Conservation (phyloP, 257 asterid genomes). For the Nicotiana tomentosiformis region DNA sequence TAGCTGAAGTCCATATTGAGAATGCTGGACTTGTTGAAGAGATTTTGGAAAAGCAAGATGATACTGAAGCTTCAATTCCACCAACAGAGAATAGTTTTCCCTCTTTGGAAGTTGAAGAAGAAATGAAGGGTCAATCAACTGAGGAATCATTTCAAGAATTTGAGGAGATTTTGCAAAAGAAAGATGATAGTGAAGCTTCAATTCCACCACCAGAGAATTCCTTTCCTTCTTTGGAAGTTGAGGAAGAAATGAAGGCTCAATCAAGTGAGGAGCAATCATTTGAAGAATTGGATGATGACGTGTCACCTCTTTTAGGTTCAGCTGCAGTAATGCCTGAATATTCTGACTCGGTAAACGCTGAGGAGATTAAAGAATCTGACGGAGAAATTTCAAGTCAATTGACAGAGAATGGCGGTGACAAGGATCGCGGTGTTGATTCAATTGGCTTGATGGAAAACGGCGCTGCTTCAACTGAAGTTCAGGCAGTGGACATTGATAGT, state of each 20-base stretch:
- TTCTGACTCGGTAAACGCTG: background rate
- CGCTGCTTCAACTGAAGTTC: constrained; percentile 2
- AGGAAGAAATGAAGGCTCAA: constrained; percentile 4
- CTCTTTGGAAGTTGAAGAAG: constrained; percentile 12
- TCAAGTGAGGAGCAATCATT: background rate
- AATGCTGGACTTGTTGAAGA: constrained; percentile 12
- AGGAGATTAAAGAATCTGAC: background rate
- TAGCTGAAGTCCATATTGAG: constrained; percentile 11
- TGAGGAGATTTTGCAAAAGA: background rate
- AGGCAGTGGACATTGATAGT: constrained; percentile 14
- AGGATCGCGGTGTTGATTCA: background rate
- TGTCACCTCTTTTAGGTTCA: background rate
- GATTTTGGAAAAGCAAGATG: constrained; percentile 7
- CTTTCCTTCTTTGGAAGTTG: constrained; percentile 9
- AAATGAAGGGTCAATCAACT: background rate
- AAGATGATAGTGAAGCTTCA: constrained; percentile 18
- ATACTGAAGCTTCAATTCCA: constrained; percentile 15
- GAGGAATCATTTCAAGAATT: background rate
- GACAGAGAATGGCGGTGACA: background rate
- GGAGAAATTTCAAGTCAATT: background rate
- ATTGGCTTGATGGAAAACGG: background rate
- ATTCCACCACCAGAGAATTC: background rate
- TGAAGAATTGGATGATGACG: background rate
- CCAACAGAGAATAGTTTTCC: background rate
- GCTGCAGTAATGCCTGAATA: background rate